Evolutionary conservation across 2,329 filamentous ascomycete species (phyloP), one percentile per base, ranked within the genome.

Genomic region (Fusarium metavorans): DNA sequence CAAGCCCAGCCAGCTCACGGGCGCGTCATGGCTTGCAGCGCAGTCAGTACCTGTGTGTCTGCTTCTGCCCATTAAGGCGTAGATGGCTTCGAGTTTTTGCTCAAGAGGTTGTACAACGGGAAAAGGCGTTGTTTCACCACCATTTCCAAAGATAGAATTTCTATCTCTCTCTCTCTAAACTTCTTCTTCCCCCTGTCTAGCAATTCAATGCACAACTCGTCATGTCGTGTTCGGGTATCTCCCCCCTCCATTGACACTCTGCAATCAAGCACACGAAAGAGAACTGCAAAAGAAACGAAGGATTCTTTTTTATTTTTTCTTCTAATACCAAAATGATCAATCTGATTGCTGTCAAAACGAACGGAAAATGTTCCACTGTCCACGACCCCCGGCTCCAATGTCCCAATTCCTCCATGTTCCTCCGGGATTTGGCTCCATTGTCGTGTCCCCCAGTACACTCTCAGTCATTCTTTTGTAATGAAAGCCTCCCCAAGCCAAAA

Each of bases 111-210:
- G 48, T 52, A 52, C 48, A 52, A 16, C 39, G 9, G 39, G 39
- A 41, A 13, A 45, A 45, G 41, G 39, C 39, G n/a, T 41, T 66
- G 70, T 73, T 73, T 73, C 70, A 73, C 71, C 50, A 73, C 70
- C 57, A 70, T 37, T 32, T 56, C 70, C 70, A 73, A 73, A 73
- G 70, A 73, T 73, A 73, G 71, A 62, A 37, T 37, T 6, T 37
- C 35, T 37, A 8, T 59, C 62, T 39, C 58, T 71, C 39, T 30
- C 16, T 41, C 41, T 30, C 27, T 23, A 56, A 52, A 25, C 41
- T 30, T 60, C 30, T 59, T 23, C 59, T 50, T 23, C n/a, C 68
- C 70, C 70, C 65, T 72, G 70, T 70, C 41, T 32, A 45, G 27
- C 41, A 14, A 7, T 25, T 14, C 41, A 45, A 45, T 32, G 67